Evolutionary conservation across 2,329 filamentous ascomycete species (phyloP).

Genomic region (Pseudogymnoascus sp.): DNA sequence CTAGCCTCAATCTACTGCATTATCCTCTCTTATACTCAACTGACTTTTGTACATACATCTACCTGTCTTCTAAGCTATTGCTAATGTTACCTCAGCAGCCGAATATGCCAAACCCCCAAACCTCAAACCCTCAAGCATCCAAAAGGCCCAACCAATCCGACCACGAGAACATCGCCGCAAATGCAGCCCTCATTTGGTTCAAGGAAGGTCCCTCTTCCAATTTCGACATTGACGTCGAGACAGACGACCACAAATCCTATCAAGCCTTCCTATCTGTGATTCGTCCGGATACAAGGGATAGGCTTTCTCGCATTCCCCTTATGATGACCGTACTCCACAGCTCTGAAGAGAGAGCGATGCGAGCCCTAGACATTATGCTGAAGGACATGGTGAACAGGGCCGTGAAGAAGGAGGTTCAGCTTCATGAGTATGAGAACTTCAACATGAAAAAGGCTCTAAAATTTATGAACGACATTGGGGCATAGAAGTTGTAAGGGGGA

Average conservation of each 20-base stretch:
- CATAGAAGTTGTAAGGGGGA: not conserved
- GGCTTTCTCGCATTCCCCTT: not conserved
- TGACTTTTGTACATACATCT: not conserved
- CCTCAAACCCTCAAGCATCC: not conserved
- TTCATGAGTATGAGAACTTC: not conserved
- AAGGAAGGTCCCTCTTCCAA: not conserved
- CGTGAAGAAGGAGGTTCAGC: not conserved
- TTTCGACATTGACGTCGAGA: not conserved
- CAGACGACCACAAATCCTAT: not conserved
- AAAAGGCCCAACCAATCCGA: not conserved
- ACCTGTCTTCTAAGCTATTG: not conserved
- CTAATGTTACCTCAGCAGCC: not conserved
- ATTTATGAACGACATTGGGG: not conserved
- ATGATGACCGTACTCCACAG: not conserved
- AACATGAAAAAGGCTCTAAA: not conserved
- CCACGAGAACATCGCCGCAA: not conserved
- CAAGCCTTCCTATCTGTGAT: not conserved
- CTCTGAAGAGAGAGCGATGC: not conserved
- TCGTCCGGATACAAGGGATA: not conserved
- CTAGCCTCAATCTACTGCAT: not conserved
- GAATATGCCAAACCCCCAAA: not conserved
- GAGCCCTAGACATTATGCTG: not conserved
- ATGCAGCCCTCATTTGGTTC: not conserved
- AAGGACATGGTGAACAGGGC: not conserved
- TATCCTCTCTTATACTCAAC: not conserved